Evolutionary conservation across 495 filamentous ascomycete genomes (phyloP).

Genomic region (Viridothelium virens): DNA sequence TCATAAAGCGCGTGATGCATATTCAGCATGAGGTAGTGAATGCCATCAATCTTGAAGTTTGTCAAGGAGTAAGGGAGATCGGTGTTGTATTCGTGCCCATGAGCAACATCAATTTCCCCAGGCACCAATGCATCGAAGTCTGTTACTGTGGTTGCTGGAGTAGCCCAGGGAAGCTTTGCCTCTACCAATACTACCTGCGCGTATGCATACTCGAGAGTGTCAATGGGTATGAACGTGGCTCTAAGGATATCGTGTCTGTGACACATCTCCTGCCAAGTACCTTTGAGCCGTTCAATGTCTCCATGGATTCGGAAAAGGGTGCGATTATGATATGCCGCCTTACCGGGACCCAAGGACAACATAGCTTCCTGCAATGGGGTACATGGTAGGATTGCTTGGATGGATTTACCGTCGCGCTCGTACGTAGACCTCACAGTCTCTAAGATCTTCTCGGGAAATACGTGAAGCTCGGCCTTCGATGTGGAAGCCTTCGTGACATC

Average conservation of each 20-base stretch:
- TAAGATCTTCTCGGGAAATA: conserved; percentile 37
- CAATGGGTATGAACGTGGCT: conserved; percentile 53
- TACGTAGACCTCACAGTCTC: conserved; percentile 34
- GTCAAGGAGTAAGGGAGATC: background rate
- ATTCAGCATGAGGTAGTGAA: conserved; percentile 42
- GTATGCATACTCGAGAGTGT: conserved; percentile 43
- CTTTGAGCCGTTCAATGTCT: conserved; percentile 35
- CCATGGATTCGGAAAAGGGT: conserved; percentile 44
- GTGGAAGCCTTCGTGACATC: conserved; percentile 17
- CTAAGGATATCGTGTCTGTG: conserved; percentile 56
- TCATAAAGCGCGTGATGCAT: conserved; percentile 83
- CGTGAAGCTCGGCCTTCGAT: background rate
- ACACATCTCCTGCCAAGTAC: conserved; percentile 45
- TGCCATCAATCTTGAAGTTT: background rate
- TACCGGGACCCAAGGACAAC: conserved; percentile 43
- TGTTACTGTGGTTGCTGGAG: background rate
- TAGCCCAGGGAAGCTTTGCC: conserved; percentile 29
- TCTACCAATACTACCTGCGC: conserved; percentile 50
- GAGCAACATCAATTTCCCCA: background rate
- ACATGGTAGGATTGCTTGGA: conserved; percentile 60
- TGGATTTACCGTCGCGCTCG: conserved; percentile 27
- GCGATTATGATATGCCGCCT: conserved; percentile 48
- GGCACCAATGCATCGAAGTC: background rate
- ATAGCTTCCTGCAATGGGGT: conserved; percentile 78
- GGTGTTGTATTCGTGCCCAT: background rate